These are phyloP conservation scores for Herpomyces periplanetae DNA, from an alignment of 2,329 filamentous ascomycete species.

Conservation along the genomic window DNA sequence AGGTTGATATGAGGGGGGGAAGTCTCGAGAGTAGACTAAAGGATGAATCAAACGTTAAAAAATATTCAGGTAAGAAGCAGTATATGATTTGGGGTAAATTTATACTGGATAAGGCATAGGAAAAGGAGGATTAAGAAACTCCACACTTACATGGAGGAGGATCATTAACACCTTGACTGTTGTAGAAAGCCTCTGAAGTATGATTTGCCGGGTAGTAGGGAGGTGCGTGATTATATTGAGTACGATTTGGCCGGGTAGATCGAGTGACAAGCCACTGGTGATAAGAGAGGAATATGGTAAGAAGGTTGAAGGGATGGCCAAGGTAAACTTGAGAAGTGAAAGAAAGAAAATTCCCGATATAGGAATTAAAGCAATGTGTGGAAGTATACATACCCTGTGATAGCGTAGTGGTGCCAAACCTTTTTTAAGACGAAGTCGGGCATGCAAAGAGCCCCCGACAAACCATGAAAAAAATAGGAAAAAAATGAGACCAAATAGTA, in stretches of 20 bases:
- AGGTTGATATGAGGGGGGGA: too few species aligned
- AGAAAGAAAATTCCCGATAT: conserved; percentile 5
- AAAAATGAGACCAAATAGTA: conserved; percentile 21
- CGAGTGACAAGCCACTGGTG: conserved; percentile 10
- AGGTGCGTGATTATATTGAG: conserved; percentile 4
- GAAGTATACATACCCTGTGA: conserved; percentile 16
- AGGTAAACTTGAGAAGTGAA: background rate
- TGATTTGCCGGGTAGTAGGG: background rate
- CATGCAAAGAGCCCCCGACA: conserved; percentile 26
- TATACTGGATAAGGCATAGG: background rate
- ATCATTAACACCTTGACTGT: conserved; percentile 4
- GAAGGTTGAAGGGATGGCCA: conserved; percentile 1
- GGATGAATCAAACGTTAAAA: too few species aligned
- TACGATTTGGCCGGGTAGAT: conserved; percentile 7
- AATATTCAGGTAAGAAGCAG: too few species aligned
- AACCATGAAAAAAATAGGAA: conserved; percentile 19
- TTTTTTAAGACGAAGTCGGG: conserved; percentile 20
- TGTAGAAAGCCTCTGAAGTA: conserved; percentile 8
- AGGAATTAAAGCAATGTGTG: too few species aligned
- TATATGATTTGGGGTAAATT: conserved; percentile 1
- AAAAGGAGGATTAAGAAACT: conserved; percentile 2
- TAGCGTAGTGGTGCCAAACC: conserved; percentile 24
- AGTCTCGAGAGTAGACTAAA: too few species aligned
- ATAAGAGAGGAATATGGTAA: conserved; percentile 1
- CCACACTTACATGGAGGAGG: conserved; percentile 5